These are phyloP conservation scores for Coemansia biformis DNA, from an alignment of 192 early-diverging fungal species.

Conservation along the genomic window DNA sequence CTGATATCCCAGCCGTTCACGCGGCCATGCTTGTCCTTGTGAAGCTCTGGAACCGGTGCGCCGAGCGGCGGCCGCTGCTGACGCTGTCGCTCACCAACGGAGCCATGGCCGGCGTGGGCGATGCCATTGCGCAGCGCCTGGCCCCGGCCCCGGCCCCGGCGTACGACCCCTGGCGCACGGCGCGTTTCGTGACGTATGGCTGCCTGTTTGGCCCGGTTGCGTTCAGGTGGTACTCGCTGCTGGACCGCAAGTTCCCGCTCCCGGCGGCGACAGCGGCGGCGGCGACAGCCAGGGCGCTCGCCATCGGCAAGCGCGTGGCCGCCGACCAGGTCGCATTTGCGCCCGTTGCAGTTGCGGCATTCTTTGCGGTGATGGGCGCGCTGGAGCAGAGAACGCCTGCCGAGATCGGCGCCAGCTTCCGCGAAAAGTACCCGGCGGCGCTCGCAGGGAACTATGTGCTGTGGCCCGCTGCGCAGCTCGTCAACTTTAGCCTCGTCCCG, in stretches of 20 bases:
- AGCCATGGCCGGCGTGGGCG: slow-evolving; percentile 54
- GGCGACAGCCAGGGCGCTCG: slow-evolving; percentile 3
- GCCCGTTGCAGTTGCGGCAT: slow-evolving; percentile 56
- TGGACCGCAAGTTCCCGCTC: slow-evolving; percentile 58
- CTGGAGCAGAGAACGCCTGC: slow-evolving; percentile 51
- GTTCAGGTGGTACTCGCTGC: slow-evolving; percentile 59
- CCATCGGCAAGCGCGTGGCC: slow-evolving; percentile 50
- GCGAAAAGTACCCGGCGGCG: slow-evolving; percentile 17
- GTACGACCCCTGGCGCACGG: slow-evolving; percentile 35
- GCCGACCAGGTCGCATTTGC: slow-evolving; percentile 62
- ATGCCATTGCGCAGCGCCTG: slow-evolving; percentile 56
- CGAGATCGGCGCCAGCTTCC: slow-evolving; percentile 53
- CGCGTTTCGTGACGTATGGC: slow-evolving; percentile 60
- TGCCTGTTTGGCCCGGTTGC: slow-evolving; percentile 61
- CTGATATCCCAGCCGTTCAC: too few relatives aligned
- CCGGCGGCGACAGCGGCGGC: background rate
- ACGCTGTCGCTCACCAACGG: slow-evolving; percentile 66
- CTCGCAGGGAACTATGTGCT: slow-evolving; percentile 33
- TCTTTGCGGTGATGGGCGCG: slow-evolving; percentile 58
- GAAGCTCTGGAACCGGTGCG: slow-evolving; percentile 14
- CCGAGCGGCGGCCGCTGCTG: slow-evolving; percentile 53
- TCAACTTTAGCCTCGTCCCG: slow-evolving; percentile 68
- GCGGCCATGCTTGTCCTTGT: slow-evolving; percentile 3
- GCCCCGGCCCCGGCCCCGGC: background rate
- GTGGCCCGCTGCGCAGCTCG: slow-evolving; percentile 66